Conservation (phyloP, 352 stramenopile species). For the Pythium periplocum region DNA sequence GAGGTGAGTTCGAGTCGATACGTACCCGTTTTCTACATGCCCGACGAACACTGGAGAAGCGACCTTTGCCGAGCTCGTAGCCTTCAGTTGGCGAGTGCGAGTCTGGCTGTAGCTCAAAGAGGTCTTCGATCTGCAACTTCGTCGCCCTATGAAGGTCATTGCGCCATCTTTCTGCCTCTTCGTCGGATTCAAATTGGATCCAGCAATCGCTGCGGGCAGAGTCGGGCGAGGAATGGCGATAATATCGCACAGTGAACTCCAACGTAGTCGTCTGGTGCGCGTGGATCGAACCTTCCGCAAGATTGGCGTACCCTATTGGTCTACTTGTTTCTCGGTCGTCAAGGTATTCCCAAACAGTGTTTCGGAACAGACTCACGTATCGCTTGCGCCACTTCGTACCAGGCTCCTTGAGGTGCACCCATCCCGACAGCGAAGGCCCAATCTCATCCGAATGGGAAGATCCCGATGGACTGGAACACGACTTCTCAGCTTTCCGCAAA, state of each 20-base stretch:
- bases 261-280: slow-evolving; percentile 37
- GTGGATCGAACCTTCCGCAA: slow-evolving; percentile 63
- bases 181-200: slow-evolving; percentile 48
- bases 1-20: no score
- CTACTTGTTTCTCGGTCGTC: slow-evolving; percentile 53
- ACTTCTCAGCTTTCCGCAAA: slow-evolving; percentile 30
- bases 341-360: slow-evolving; percentile 73
- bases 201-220: slow-evolving; percentile 54
- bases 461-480: slow-evolving; percentile 17
- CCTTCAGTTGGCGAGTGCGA: slow-evolving; percentile 24
- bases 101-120: slow-evolving; percentile 62
- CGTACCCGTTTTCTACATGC: slow-evolving; percentile 24
- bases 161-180: slow-evolving; percentile 36
- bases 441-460: neutral
- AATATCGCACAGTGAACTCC: slow-evolving; percentile 60
- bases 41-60: slow-evolving; percentile 69
- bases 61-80: slow-evolving; percentile 77
- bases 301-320: slow-evolving; percentile 68
- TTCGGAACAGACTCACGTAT: slow-evolving; percentile 64
- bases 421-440: slow-evolving; percentile 29
- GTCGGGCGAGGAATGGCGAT: slow-evolving; percentile 35
- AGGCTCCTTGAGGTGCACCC: slow-evolving; percentile 58
- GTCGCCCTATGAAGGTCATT: slow-evolving; percentile 28
- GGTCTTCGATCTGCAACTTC: slow-evolving; percentile 52
- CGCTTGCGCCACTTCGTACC: slow-evolving; percentile 63